Evolutionary conservation across 176 grass and related monocot species (phyloP).

Genomic region (Musa troglodytarum): DNA sequence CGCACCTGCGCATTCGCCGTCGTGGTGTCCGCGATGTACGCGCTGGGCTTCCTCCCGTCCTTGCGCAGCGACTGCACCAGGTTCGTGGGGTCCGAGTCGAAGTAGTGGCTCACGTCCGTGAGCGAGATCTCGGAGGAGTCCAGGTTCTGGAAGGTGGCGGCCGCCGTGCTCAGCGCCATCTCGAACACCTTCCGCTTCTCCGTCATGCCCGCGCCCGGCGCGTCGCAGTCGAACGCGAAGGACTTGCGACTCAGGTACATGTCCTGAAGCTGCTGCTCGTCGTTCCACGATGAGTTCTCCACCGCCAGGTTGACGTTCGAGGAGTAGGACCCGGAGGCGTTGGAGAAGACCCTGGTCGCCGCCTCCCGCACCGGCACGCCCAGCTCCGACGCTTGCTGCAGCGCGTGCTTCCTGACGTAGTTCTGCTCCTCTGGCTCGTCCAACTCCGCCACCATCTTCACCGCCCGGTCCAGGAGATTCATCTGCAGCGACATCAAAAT

Average conservation of each 20-base stretch:
- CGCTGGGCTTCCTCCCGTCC: conserved; percentile 69
- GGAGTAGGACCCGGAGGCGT: conserved; percentile 93
- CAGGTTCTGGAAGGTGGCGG: conserved; percentile 96
- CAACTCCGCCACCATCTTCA: conserved; percentile 96
- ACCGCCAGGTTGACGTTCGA: conserved; percentile 95
- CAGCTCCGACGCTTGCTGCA: conserved; percentile 77
- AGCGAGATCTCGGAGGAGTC: conserved; percentile 97
- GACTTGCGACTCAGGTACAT: conserved; percentile 98
- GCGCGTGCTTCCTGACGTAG: conserved; percentile 87
- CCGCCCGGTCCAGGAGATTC: conserved; percentile 86
- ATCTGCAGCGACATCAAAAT: conserved; percentile 36
- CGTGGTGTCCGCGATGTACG: conserved; percentile 91
- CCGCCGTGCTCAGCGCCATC: conserved; percentile 77
- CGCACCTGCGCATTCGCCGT: conserved; percentile 97
- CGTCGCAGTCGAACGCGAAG: conserved; percentile 83
- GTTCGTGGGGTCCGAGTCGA: conserved; percentile 93
- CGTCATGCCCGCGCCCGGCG: conserved; percentile 78
- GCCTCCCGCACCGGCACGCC: conserved; percentile 73
- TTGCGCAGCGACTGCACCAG: conserved; percentile 79
- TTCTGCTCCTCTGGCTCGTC: conserved; percentile 87
- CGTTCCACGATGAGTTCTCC: conserved; percentile 94
- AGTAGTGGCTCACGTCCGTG: conserved; percentile 99
- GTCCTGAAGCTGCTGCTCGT: conserved; percentile 96
- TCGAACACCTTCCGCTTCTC: conserved; percentile 89
- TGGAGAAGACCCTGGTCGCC: conserved; percentile 93